These are phyloP conservation scores for Termitomyces eurrhizus DNA, from an alignment of 768 basidiomycete genomes.

Conservation along the genomic window DNA sequence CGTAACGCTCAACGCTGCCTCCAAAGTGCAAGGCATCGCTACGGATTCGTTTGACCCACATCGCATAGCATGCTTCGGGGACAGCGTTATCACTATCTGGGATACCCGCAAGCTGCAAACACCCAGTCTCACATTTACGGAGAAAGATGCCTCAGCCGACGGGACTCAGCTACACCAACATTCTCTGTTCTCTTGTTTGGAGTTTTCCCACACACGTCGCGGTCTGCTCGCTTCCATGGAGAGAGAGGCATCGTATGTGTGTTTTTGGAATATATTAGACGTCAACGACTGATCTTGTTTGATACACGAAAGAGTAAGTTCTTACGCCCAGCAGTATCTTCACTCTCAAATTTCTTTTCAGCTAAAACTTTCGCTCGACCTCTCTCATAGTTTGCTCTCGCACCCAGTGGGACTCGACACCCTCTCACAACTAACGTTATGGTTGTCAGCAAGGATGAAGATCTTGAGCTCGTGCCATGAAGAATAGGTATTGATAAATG, in stretches of 20 bases:
- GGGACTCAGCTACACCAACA: conserved; percentile 44
- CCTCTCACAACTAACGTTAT: conserved; percentile 53
- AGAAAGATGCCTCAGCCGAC: conserved; percentile 72
- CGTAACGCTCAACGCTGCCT: conserved; percentile 41
- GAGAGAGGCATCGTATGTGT: conserved; percentile 58
- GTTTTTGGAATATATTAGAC: conserved; percentile 76
- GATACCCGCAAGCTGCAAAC: conserved; percentile 61
- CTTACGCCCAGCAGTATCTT: not conserved
- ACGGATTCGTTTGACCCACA: conserved; percentile 69
- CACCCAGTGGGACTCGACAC: conserved; percentile 13
- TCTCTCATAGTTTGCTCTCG: conserved; percentile 56
- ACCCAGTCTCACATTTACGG: conserved; percentile 70
- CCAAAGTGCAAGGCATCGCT: conserved; percentile 69
- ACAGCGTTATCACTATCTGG: conserved; percentile 73
- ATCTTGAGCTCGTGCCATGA: conserved; percentile 70
- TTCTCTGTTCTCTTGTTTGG: conserved; percentile 46
- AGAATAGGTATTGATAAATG: too few relatives aligned
- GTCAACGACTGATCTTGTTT: conserved; percentile 43
- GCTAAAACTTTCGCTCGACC: conserved; percentile 61
- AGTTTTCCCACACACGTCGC: conserved; percentile 67
- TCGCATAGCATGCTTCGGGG: conserved; percentile 70
- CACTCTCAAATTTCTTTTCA: conserved; percentile 23
- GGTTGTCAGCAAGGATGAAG: conserved; percentile 74
- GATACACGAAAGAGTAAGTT: conserved; percentile 69
- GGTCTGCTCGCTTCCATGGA: conserved; percentile 69